Percentiles rank a stretch among this genome's conserved stretches.
phyloP scores from a whole-genome alignment of 192 early-diverging fungal species.

The Backusella sp. region DNA sequence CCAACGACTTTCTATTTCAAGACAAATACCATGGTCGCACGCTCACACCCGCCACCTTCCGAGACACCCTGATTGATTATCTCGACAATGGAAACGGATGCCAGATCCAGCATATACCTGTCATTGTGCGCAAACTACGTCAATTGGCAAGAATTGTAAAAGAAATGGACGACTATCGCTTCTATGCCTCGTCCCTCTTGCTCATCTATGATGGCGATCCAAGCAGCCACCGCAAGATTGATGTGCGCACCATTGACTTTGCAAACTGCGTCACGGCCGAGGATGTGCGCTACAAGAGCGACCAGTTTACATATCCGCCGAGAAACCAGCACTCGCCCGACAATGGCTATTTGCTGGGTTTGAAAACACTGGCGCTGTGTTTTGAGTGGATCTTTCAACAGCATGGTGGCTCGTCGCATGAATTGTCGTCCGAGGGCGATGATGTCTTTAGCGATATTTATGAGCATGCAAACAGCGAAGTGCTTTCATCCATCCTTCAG shows the following conservation, averaged over 20 bases:
- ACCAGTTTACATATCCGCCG: conserved; percentile 43
- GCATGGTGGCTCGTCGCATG: conserved; percentile 22
- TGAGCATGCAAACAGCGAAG: conserved; percentile 6
- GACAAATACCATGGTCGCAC: conserved; percentile 97
- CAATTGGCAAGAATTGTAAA: conserved; percentile 75
- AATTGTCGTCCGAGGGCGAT: not conserved
- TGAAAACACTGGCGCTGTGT: conserved; percentile 64
- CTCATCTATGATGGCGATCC: conserved; percentile 88
- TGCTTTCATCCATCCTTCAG: not conserved
- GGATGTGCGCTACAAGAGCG: conserved; percentile 19
- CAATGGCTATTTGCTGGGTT: conserved; percentile 76
- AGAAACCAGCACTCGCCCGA: conserved; percentile 56
- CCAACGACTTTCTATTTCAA: conserved; percentile 71
- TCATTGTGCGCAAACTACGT: conserved; percentile 74
- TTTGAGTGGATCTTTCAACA: conserved; percentile 68
- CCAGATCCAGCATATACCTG: conserved; percentile 79
- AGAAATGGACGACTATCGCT: conserved; percentile 81
- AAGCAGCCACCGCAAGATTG: conserved; percentile 48
- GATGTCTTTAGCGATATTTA: conserved; percentile 12
- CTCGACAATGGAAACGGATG: conserved; percentile 85
- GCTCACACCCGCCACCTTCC: conserved; percentile 78
- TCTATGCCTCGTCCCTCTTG: conserved; percentile 88
- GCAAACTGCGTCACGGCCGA: conserved; percentile 78
- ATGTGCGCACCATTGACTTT: conserved; percentile 96
- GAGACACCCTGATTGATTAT: conserved; percentile 75